These are phyloP conservation scores for Aureobasidium sp. DNA, from an alignment of 2,329 filamentous ascomycete species.

Conservation along the genomic window DNA sequence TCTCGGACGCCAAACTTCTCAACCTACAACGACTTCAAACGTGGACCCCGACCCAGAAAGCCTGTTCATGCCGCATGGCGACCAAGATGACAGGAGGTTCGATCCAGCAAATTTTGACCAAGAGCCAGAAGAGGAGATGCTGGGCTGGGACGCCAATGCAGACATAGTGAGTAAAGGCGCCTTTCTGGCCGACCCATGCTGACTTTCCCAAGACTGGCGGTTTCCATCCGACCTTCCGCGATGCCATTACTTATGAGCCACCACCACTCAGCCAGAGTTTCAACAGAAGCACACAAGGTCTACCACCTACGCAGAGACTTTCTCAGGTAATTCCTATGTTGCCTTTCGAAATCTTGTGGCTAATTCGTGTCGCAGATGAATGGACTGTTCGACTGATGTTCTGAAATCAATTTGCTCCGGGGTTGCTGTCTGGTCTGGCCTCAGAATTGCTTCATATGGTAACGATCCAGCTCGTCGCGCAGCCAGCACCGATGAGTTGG, in stretches of 20 bases:
- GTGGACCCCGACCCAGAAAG: slow-evolving; percentile 60
- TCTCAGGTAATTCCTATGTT: slow-evolving; percentile 52
- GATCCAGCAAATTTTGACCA: slow-evolving; percentile 61
- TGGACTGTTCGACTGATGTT: slow-evolving; percentile 33
- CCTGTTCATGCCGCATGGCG: slow-evolving; percentile 60
- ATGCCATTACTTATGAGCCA: slow-evolving; percentile 28
- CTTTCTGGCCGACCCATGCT: neutral
- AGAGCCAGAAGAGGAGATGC: slow-evolving; percentile 54
- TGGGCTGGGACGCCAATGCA: slow-evolving; percentile 68
- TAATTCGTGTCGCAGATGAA: slow-evolving; percentile 27
- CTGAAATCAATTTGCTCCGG: neutral
- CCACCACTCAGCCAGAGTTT: slow-evolving; percentile 19
- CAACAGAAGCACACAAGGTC: slow-evolving; percentile 27
- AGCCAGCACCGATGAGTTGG: slow-evolving; percentile 68
- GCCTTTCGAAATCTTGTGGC: slow-evolving; percentile 22
- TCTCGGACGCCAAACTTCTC: slow-evolving; percentile 17
- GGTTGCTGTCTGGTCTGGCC: neutral
- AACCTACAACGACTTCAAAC: slow-evolving; percentile 47
- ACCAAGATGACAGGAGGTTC: slow-evolving; percentile 66
- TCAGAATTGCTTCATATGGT: slow-evolving; percentile 26
- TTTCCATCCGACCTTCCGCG: slow-evolving; percentile 39
- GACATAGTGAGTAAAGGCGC: slow-evolving; percentile 46
- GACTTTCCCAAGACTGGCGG: slow-evolving; percentile 21
- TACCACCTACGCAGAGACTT: slow-evolving; percentile 68
- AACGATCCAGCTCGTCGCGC: slow-evolving; percentile 79